phyloP scores from a whole-genome alignment of 306 rosid genomes.

The peach (Prunus persica) region DNA sequence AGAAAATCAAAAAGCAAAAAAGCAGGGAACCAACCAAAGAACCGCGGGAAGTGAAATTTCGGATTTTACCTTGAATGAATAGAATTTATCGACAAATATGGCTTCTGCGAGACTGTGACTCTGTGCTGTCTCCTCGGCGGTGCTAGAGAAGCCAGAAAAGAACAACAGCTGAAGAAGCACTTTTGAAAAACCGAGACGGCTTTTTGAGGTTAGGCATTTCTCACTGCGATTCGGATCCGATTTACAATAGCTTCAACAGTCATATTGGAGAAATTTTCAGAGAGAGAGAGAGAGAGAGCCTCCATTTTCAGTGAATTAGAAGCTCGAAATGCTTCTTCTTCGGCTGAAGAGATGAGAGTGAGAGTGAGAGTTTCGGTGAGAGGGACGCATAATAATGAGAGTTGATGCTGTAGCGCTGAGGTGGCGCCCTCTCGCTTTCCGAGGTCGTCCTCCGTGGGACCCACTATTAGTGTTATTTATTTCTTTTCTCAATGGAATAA shows the following conservation, averaged over 20 bases:
- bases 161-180: neutral
- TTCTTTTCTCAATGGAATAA: neutral
- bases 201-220: neutral
- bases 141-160: neutral
- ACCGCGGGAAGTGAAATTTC: neutral
- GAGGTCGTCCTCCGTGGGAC: neutral
- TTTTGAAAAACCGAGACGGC: neutral
- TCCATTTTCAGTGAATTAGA: neutral
- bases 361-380: neutral
- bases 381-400: neutral
- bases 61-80: constrained; percentile 5
- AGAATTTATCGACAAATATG: neutral
- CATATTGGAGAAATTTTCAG: neutral
- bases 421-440: neutral
- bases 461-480: neutral
- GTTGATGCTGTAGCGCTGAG: neutral
- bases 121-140: neutral
- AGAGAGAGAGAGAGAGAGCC: no score
- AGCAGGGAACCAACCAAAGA: neutral
- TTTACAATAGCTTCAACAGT: neutral
- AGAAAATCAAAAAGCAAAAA: neutral
- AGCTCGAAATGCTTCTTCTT: neutral
- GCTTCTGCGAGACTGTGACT: neutral
- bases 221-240: neutral
- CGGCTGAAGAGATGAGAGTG: neutral